A percentile compares a stretch with the other conserved stretches of the same genome.
Evolutionary conservation across 2,329 filamentous ascomycete species (phyloP).

Genomic region (Fusarium piperis): DNA sequence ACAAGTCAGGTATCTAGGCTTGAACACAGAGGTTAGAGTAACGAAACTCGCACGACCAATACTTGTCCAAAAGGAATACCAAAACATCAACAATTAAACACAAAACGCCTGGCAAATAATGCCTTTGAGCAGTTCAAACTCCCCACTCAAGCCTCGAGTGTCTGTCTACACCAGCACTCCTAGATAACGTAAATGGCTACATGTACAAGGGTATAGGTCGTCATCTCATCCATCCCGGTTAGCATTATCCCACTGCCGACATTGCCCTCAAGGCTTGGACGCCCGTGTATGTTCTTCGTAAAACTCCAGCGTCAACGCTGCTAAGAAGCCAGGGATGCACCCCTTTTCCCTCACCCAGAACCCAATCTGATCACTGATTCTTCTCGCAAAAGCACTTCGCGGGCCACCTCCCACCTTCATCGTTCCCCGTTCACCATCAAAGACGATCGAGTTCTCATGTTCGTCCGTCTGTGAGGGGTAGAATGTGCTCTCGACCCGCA

Average conservation of each 20-base stretch:
- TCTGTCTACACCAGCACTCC: not conserved
- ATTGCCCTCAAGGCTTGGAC: slow-evolving; percentile 23
- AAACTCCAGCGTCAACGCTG: slow-evolving; percentile 91
- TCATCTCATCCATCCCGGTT: slow-evolving; percentile 33
- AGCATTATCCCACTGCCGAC: not conserved
- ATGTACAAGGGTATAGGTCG: slow-evolving; percentile 40
- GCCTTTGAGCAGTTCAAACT: not conserved
- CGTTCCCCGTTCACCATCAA: slow-evolving; percentile 91
- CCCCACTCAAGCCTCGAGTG: not conserved
- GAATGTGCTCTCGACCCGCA: slow-evolving; percentile 88
- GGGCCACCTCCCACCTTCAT: slow-evolving; percentile 98
- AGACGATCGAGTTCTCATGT: slow-evolving; percentile 80
- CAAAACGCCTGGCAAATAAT: not conserved
- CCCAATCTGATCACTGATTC: slow-evolving; percentile 86
- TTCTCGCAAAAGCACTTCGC: slow-evolving; percentile 83
- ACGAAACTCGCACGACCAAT: not conserved
- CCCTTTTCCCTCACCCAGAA: slow-evolving; percentile 97
- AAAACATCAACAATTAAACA: not conserved
- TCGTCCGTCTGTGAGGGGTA: slow-evolving; percentile 75
- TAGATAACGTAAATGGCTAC: slow-evolving; percentile 11
- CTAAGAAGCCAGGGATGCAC: slow-evolving; percentile 92
- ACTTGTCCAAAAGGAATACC: not conserved
- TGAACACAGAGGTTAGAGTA: not conserved
- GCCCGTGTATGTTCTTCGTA: slow-evolving; percentile 72
- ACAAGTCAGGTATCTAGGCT: not conserved